Evolutionary conservation across 139 green algal species (phyloP).

Genomic region (Picochlorum sp.): DNA sequence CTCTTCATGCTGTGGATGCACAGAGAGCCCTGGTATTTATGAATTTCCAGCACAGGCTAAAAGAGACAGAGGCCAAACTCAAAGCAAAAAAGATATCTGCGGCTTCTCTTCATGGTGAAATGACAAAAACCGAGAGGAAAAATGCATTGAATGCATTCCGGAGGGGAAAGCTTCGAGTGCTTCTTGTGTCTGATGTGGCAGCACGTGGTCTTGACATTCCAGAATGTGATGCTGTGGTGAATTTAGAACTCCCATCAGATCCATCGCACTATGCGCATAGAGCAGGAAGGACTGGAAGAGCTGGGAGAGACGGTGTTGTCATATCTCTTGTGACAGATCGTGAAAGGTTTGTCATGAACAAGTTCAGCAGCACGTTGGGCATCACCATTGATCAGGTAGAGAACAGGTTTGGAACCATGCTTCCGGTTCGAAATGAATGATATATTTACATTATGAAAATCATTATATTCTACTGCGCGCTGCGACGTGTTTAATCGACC

Average conservation of each 20-base stretch:
- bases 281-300: conserved; percentile 66
- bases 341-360: conserved; percentile 69
- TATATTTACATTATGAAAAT: neutral
- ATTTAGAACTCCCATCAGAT: conserved; percentile 80
- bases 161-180: conserved; percentile 53
- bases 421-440: conserved; percentile 2
- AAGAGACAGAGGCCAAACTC: conserved; percentile 80
- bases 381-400: conserved; percentile 42
- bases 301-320: conserved; percentile 55
- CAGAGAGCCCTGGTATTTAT: conserved; percentile 85
- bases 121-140: conserved; percentile 63
- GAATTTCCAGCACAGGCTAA: conserved; percentile 86
- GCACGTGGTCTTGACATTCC: conserved; percentile 84
- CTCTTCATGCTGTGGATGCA: conserved; percentile 68
- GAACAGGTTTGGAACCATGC: conserved; percentile 13
- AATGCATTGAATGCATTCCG: conserved; percentile 62
- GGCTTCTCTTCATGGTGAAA: conserved; percentile 69
- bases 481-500: conserved; percentile 58
- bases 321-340: conserved; percentile 50
- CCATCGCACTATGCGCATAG: conserved; percentile 80
- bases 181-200: conserved; percentile 85
- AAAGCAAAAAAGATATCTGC: conserved; percentile 63
- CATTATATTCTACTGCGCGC: conserved; percentile 10
- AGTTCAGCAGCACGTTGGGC: conserved; percentile 47
- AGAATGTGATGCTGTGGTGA: conserved; percentile 81